Percentiles rank a stretch among this genome's conserved stretches.
Evolutionary conservation across 2,329 filamentous ascomycete species (phyloP).

Genomic region (Neospermospora avenae): DNA sequence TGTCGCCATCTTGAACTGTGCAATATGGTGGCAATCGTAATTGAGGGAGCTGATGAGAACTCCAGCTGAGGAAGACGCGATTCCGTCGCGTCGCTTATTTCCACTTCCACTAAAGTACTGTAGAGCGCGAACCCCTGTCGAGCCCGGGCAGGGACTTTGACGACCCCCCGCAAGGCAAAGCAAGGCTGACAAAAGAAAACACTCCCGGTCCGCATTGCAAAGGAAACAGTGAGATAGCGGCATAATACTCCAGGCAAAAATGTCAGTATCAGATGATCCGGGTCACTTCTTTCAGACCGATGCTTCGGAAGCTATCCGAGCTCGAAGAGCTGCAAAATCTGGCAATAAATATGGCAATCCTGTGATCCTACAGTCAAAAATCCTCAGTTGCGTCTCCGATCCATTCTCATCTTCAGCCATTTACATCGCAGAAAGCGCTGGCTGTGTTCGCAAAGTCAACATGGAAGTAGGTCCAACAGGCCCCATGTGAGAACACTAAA

Average conservation of each 20-base stretch:
- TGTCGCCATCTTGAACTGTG: constrained; percentile 31
- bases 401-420: constrained; percentile 58
- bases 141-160: not conserved
- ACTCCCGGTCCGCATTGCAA: not conserved
- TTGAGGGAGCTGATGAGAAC: constrained; percentile 14
- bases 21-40: constrained; percentile 11
- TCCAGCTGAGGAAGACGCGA: constrained; percentile 14
- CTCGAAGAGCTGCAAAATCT: constrained; percentile 65
- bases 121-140: constrained; percentile 28
- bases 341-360: constrained; percentile 80
- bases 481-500: not conserved
- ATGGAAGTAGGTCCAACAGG: constrained; percentile 63
- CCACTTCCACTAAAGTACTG: constrained; percentile 21
- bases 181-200: constrained; percentile 3
- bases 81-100: not conserved
- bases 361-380: constrained; percentile 77
- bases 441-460: constrained; percentile 69
- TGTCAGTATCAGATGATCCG: constrained; percentile 68
- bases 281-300: constrained; percentile 92
- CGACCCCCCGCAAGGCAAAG: constrained; percentile 2
- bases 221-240: not conserved
- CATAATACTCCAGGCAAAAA: constrained; percentile 32
- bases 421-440: constrained; percentile 85
- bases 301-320: constrained; percentile 37
- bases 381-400: constrained; percentile 71